Conservation (phyloP, 2,329 filamentous ascomycete species). For the Stenocarpella maydis region DNA sequence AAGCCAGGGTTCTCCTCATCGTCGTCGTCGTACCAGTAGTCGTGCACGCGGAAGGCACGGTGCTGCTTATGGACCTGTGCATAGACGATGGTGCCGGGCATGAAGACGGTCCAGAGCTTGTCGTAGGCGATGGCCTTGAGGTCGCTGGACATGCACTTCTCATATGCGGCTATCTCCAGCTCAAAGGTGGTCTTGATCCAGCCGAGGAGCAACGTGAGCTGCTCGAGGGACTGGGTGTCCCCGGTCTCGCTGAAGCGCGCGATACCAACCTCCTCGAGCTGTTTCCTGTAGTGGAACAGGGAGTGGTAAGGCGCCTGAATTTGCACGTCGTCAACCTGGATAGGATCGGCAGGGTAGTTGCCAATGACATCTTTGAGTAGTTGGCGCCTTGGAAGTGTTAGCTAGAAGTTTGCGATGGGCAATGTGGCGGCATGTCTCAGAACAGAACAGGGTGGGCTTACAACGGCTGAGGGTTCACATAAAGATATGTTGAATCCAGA, state of each 20-base stretch:
- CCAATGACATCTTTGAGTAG: constrained; percentile 41
- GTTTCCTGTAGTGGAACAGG: constrained; percentile 41
- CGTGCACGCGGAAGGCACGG: constrained; percentile 43
- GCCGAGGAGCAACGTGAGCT: constrained; percentile 40
- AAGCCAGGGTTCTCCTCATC: constrained; percentile 38
- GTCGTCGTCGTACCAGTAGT: constrained; percentile 42
- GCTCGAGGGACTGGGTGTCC: constrained; percentile 39
- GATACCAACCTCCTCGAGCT: constrained; percentile 39
- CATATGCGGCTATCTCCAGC: constrained; percentile 41
- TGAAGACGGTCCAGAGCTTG: constrained; percentile 44
- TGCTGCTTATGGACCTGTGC: constrained; percentile 39
- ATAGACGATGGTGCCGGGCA: constrained; percentile 42
- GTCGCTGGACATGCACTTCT: constrained; percentile 39
- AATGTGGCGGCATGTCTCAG: constrained; percentile 23
- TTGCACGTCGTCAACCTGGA: constrained; percentile 38
- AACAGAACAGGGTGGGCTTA: neutral
- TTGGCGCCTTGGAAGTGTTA: constrained; percentile 37
- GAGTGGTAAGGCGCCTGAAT: constrained; percentile 40
- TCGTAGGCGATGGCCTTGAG: constrained; percentile 41
- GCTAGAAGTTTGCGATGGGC: constrained; percentile 11
- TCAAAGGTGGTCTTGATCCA: constrained; percentile 42
- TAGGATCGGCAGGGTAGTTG: constrained; percentile 41
- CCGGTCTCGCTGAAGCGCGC: constrained; percentile 36
- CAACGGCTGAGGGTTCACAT: constrained; percentile 32
- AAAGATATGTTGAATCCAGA: constrained; percentile 30